Evolutionary conservation across 768 basidiomycete species (phyloP).

Genomic region (Kwoniella heveanensis): DNA sequence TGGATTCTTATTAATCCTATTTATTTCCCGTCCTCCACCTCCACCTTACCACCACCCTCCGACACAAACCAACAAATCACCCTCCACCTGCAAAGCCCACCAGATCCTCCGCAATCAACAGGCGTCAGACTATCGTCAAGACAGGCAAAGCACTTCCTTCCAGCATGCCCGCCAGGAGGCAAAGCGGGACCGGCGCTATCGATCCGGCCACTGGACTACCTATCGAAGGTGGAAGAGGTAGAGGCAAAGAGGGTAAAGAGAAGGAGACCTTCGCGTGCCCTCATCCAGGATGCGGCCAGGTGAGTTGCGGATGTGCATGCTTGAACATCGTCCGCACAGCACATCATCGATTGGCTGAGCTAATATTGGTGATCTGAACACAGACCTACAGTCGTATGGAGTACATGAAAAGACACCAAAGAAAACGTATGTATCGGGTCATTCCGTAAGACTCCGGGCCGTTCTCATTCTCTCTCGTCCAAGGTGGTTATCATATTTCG

Average conservation of each 20-base stretch:
- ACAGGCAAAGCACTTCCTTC: not conserved
- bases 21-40: constrained; percentile 5
- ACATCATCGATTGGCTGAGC: not conserved
- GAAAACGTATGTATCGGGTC: constrained; percentile 52
- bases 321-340: too few relatives aligned
- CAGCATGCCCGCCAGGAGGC: constrained; percentile 25
- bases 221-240: constrained; percentile 22
- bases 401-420: constrained; percentile 56
- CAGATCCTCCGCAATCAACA: not conserved
- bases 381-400: constrained; percentile 56
- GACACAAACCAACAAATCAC: not conserved
- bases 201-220: constrained; percentile 14
- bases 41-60: constrained; percentile 5
- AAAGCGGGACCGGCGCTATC: constrained; percentile 18
- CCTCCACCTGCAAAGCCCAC: constrained; percentile 19
- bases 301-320: constrained; percentile 8
- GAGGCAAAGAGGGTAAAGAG: constrained; percentile 45
- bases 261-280: constrained; percentile 51
- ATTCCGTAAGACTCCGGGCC: not conserved
- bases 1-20: constrained; percentile 1
- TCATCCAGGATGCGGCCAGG: constrained; percentile 51
- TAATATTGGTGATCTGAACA: not conserved
- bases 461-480: not conserved
- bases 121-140: not conserved
- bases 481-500: too few relatives aligned